phyloP scores from a whole-genome alignment of 176 grass and related monocot species.

The Zoysia japonica region DNA sequence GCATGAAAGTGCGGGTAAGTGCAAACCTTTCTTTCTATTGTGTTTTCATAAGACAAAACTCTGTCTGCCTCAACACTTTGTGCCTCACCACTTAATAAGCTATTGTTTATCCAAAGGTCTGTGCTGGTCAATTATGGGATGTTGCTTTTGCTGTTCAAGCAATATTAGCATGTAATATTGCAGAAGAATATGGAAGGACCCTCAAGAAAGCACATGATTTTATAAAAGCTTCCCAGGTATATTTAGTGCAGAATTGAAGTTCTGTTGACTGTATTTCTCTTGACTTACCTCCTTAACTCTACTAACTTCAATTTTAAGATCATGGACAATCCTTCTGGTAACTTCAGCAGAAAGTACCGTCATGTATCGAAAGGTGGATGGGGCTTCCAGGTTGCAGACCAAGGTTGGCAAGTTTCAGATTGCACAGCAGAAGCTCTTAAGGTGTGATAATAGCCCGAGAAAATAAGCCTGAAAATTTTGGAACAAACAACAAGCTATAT shows the following conservation, averaged over 20 bases:
- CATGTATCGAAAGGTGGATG: conserved; percentile 79
- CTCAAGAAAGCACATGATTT: conserved; percentile 68
- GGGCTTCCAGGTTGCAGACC: conserved; percentile 67
- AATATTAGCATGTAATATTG: conserved; percentile 56
- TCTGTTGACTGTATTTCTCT: conserved; percentile 14
- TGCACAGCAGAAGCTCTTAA: conserved; percentile 86
- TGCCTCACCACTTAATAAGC: not conserved
- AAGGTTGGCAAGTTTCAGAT: conserved; percentile 77
- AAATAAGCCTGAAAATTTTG: not conserved
- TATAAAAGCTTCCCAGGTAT: conserved; percentile 75
- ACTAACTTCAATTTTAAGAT: conserved; percentile 61
- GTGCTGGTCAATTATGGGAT: conserved; percentile 66
- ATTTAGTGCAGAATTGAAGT: conserved; percentile 13
- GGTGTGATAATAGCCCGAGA: conserved; percentile 37
- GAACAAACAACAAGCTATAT: not conserved
- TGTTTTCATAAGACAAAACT: not conserved
- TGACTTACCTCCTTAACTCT: conserved; percentile 21
- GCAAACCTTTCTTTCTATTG: not conserved
- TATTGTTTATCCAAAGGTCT: conserved; percentile 37
- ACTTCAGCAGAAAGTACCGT: conserved; percentile 55
- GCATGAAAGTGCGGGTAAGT: conserved; percentile 87
- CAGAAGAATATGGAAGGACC: conserved; percentile 52
- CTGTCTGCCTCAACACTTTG: not conserved
- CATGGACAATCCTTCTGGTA: conserved; percentile 58
- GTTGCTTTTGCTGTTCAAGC: conserved; percentile 68